phyloP scores from a whole-genome alignment of 805 yeast genomes.

The Saturnispora besseyi region DNA sequence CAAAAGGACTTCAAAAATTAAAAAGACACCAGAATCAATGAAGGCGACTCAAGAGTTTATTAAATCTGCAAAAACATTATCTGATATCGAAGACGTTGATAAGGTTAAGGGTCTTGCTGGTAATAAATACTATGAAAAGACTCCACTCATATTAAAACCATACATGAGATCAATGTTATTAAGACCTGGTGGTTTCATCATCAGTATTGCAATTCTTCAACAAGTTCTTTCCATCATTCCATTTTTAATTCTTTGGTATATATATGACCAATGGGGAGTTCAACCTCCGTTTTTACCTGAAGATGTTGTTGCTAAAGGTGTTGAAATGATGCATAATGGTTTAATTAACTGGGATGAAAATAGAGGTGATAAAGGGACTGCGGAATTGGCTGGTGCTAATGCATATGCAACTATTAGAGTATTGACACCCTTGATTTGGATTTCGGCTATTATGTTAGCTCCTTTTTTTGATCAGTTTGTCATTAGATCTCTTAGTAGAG shows the following conservation, averaged over 20 bases:
- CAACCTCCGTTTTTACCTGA: constrained; percentile 40
- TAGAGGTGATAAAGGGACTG: constrained; percentile 23
- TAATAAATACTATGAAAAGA: constrained; percentile 25
- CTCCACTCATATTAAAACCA: constrained; percentile 27
- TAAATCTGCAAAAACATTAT: constrained; percentile 12
- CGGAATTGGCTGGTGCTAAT: constrained; percentile 28
- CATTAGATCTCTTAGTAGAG: constrained; percentile 24
- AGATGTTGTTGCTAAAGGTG: constrained; percentile 41
- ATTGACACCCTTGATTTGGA: constrained; percentile 22
- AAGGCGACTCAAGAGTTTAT: constrained; percentile 8
- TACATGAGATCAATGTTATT: constrained; percentile 24
- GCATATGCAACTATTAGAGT: constrained; percentile 29
- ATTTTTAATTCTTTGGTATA: constrained; percentile 41
- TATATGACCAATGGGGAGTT: constrained; percentile 34
- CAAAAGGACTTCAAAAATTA: constrained; percentile 14
- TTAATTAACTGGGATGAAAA: constrained; percentile 20
- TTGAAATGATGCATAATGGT: constrained; percentile 36
- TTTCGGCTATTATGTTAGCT: constrained; percentile 24
- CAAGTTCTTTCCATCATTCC: constrained; percentile 48
- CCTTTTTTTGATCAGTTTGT: constrained; percentile 30
- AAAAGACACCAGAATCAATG: constrained; percentile 14
- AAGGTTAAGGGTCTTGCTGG: constrained; percentile 19
- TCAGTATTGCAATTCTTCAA: constrained; percentile 42
- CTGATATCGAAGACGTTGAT: constrained; percentile 17
- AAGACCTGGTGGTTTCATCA: constrained; percentile 31